Evolutionary conservation across 2,329 filamentous ascomycete species (phyloP).

Genomic region (Hypoxylon sp.): DNA sequence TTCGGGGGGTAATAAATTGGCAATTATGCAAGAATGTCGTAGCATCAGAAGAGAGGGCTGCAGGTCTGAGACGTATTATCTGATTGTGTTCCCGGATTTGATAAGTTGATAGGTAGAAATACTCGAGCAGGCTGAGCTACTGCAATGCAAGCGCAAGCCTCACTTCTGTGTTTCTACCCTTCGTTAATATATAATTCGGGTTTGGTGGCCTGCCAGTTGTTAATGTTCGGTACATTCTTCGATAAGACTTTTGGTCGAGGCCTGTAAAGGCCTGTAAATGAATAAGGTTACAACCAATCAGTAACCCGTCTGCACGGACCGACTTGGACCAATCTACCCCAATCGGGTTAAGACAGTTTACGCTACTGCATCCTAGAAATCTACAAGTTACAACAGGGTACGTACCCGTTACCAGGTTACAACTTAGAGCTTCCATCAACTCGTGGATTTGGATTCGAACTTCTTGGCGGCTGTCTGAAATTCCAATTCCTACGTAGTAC

Average conservation of each 20-base stretch:
- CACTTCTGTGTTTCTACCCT: constrained; percentile 10
- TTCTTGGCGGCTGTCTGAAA: constrained; percentile 33
- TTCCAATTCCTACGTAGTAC: constrained; percentile 16
- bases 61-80: constrained; percentile 17
- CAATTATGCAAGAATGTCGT: constrained; percentile 25
- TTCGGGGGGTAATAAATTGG: background rate
- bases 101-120: constrained; percentile 21
- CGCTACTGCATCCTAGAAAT: background rate
- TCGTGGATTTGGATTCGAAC: background rate
- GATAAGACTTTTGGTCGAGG: constrained; percentile 8
- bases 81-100: background rate
- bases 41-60: constrained; percentile 5
- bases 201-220: constrained; percentile 2
- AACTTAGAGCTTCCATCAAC: constrained; percentile 1
- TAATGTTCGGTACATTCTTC: constrained; percentile 2
- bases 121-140: constrained; percentile 23
- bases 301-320: constrained; percentile 1
- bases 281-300: constrained; percentile 22
- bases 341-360: constrained; percentile 6
- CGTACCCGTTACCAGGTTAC: too few relatives aligned
- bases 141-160: constrained; percentile 25
- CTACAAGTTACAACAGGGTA: too few relatives aligned
- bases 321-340: constrained; percentile 18
- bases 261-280: constrained; percentile 4
- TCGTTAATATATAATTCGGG: background rate